Evolutionary conservation across 192 early-diverging fungal genomes (phyloP).

Genomic region (Umbelopsis sp.): DNA sequence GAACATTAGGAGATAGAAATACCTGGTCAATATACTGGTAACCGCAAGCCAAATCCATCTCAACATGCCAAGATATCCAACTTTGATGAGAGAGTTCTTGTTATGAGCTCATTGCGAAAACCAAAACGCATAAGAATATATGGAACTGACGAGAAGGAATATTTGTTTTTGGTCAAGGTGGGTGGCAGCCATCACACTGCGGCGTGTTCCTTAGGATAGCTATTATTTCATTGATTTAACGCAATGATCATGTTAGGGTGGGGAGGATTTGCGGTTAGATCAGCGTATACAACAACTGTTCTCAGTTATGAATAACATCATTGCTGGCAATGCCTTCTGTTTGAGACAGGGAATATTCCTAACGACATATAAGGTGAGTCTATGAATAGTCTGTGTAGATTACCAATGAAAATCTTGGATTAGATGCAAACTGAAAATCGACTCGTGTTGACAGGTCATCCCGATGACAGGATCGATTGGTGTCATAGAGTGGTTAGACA

Average conservation of each 20-base stretch:
- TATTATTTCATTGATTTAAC: not conserved
- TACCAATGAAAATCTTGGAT: not conserved
- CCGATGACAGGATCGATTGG: conserved; percentile 64
- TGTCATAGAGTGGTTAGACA: conserved; percentile 77
- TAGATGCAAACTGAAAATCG: not conserved
- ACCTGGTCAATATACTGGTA: conserved; percentile 74
- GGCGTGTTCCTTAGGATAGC: too few species aligned
- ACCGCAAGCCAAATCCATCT: conserved; percentile 51
- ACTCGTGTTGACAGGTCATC: conserved; percentile 41
- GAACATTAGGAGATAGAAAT: conserved; percentile 60
- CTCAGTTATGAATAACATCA: conserved; percentile 73
- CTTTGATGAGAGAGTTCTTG: conserved; percentile 64
- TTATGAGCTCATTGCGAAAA: conserved; percentile 70
- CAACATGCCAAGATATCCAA: conserved; percentile 60
- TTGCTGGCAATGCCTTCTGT: conserved; percentile 56
- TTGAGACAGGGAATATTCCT: conserved; percentile 55
- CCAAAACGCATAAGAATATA: conserved; percentile 72
- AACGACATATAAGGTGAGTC: conserved; percentile 62
- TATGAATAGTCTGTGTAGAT: too few species aligned
- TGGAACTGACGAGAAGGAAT: conserved; percentile 74
- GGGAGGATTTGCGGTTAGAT: conserved; percentile 81
- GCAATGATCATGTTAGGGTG: conserved; percentile 49
- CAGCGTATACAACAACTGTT: conserved; percentile 81
- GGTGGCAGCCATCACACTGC: too few species aligned
- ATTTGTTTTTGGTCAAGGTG: conserved; percentile 76